Conservation (phyloP, 306 rosid genomes). For the Inga oerstediana region DNA sequence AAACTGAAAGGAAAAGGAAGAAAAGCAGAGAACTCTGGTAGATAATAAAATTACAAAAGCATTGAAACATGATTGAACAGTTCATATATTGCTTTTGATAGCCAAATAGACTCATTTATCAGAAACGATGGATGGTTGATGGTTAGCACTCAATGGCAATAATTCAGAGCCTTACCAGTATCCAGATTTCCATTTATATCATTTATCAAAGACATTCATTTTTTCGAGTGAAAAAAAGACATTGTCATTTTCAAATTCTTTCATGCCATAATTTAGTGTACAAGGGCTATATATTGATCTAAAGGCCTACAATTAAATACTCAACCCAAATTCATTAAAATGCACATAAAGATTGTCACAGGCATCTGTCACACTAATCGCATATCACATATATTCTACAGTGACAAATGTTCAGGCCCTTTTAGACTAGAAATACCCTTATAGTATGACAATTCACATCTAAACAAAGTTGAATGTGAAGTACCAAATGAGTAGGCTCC, state of each 20-base stretch:
- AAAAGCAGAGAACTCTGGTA: conserved; percentile 26
- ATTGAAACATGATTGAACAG: conserved; percentile 8
- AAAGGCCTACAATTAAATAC: conserved; percentile 21
- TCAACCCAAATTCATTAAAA: conserved; percentile 25
- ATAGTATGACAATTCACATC: background rate
- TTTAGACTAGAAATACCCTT: conserved; percentile 15
- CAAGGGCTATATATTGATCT: conserved; percentile 1
- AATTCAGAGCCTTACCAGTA: conserved; percentile 5
- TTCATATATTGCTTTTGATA: conserved; percentile 17
- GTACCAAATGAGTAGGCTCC: conserved; percentile 8
- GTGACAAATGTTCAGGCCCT: background rate
- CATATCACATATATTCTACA: conserved; percentile 28
- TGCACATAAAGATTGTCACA: background rate
- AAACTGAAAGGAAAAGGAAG: conserved; percentile 6
- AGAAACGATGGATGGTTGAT: background rate
- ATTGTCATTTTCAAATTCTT: background rate
- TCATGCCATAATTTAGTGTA: conserved; percentile 10
- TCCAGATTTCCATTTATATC: conserved; percentile 12
- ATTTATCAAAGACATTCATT: conserved; percentile 12
- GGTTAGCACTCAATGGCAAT: background rate
- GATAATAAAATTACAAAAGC: conserved; percentile 4
- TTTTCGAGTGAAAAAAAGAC: too few relatives aligned
- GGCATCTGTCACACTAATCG: background rate
- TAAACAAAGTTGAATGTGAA: background rate
- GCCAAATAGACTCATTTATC: background rate